Evolutionary conservation across 2,329 filamentous ascomycete species (phyloP).

Genomic region (Neoarthrinium moseri): DNA sequence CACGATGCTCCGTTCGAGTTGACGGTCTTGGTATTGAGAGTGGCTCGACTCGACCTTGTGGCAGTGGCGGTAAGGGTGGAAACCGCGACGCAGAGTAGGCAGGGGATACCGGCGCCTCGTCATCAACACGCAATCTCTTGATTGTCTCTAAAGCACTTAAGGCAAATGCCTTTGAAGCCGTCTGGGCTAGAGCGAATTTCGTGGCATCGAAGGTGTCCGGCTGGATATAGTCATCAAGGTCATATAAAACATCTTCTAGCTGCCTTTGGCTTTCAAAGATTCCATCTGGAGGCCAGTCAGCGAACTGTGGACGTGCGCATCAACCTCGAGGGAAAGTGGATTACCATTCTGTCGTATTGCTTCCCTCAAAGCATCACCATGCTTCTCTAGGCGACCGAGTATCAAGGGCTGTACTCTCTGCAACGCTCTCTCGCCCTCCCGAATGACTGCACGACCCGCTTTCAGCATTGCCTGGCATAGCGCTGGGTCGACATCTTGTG

Average conservation of each 20-base stretch:
- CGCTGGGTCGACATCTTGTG: slow-evolving; percentile 18
- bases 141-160: slow-evolving; percentile 36
- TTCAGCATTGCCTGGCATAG: slow-evolving; percentile 28
- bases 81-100: slow-evolving; percentile 18
- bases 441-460: slow-evolving; percentile 30
- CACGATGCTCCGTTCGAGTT: background rate
- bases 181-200: slow-evolving; percentile 35
- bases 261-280: slow-evolving; percentile 22
- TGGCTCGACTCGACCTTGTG: background rate
- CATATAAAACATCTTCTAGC: slow-evolving; percentile 40
- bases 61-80: slow-evolving; percentile 20
- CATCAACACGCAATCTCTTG: slow-evolving; percentile 30
- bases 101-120: slow-evolving; percentile 10
- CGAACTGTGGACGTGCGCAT: background rate
- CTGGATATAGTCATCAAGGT: slow-evolving; percentile 42
- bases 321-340: background rate
- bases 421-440: slow-evolving; percentile 36
- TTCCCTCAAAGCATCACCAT: slow-evolving; percentile 35
- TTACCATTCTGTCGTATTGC: slow-evolving; percentile 18
- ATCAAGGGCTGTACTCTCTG: slow-evolving; percentile 36
- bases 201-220: slow-evolving; percentile 33
- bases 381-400: slow-evolving; percentile 33
- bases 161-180: slow-evolving; percentile 38
- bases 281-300: slow-evolving; percentile 17
- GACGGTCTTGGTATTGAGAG: background rate